Conservation (phyloP, 2,329 filamentous ascomycete genomes). For the Chaetomium sp. region DNA sequence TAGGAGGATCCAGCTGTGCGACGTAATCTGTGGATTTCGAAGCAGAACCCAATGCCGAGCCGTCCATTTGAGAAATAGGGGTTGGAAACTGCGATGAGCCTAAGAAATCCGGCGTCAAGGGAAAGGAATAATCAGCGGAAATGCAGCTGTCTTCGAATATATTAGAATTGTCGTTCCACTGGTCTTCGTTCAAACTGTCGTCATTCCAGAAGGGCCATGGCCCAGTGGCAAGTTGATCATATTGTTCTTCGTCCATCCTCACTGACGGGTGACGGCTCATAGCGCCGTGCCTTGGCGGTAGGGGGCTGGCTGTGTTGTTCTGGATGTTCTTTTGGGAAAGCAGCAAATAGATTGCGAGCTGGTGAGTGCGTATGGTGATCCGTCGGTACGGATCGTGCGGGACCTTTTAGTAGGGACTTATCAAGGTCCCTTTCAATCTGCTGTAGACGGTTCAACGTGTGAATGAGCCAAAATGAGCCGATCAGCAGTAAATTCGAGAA, state of each 20-base stretch:
- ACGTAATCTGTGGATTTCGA: background rate
- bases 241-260: background rate
- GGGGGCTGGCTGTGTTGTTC: background rate
- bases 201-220: background rate
- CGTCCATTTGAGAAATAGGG: background rate
- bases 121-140: background rate
- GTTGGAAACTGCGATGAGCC: background rate
- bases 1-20: background rate
- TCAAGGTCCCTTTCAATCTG: conserved; percentile 16
- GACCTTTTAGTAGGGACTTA: conserved; percentile 16
- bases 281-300: background rate
- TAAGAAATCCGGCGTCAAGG: background rate
- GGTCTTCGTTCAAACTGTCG: background rate
- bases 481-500: background rate
- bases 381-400: conserved; percentile 9
- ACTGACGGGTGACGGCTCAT: background rate
- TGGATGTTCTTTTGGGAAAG: background rate
- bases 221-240: background rate
- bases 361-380: background rate
- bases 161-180: background rate
- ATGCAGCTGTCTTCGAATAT: background rate
- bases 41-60: background rate
- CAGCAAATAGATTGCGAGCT: background rate
- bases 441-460: background rate
- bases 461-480: background rate